Conservation (phyloP, 176 grass and related monocot genomes). For the Stipa capillata region DNA sequence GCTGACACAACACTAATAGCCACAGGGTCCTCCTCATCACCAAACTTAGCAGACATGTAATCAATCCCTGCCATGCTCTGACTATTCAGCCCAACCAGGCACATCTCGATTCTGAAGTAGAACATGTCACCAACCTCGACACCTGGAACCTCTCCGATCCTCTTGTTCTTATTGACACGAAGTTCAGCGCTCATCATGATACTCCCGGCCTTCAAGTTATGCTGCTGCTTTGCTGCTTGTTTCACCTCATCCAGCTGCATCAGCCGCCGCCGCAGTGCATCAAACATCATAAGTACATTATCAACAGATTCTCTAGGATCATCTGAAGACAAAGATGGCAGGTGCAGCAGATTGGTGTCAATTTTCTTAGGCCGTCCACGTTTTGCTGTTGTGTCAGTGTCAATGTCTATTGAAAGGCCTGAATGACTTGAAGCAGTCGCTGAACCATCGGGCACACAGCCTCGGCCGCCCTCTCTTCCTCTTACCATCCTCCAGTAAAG, state of each 20-base stretch:
- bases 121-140: conserved; percentile 81
- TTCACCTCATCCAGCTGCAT: conserved; percentile 68
- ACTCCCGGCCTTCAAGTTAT: conserved; percentile 72
- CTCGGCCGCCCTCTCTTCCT: conserved; percentile 36
- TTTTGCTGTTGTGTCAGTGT: conserved; percentile 8
- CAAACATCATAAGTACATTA: conserved; percentile 76
- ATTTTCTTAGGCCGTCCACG: conserved; percentile 33
- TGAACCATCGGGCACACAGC: conserved; percentile 2
- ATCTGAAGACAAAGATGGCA: conserved; percentile 28
- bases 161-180: conserved; percentile 63
- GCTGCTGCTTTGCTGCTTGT: conserved; percentile 41
- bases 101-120: conserved; percentile 92
- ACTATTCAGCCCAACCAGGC: conserved; percentile 64
- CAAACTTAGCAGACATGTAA: conserved; percentile 54
- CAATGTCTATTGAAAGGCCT: conserved; percentile 10
- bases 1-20: conserved; percentile 76
- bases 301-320: conserved; percentile 62
- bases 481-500: conserved; percentile 20
- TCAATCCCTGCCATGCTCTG: conserved; percentile 78
- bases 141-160: conserved; percentile 61
- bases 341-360: conserved; percentile 24
- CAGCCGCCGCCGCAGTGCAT: conserved; percentile 62
- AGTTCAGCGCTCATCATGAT: conserved; percentile 75
- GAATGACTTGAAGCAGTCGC: conserved; percentile 23
- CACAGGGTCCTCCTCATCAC: conserved; percentile 42